Base-by-base conservation (phyloP, 345 rosid genomes). In the Corchorus olitorius region DNA sequence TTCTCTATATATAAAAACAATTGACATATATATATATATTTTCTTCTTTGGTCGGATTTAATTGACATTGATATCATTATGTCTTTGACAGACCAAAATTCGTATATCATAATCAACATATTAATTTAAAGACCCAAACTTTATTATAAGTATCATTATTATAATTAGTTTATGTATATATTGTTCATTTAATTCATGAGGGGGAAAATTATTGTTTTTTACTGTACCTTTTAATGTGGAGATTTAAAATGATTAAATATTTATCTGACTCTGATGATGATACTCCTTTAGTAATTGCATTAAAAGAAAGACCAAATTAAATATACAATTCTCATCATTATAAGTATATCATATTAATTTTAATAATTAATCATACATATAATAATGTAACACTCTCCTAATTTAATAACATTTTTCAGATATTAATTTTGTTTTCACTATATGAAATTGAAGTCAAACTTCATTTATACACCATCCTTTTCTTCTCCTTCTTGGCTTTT, bases 21-120 rank as follows among this genome's bases (percentile, higher is more conserved):
- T 52, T 52, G 64, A 60, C 41, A 33, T 22, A n/a, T n/a, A n/a
- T n/a, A n/a, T n/a, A n/a, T n/a, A n/a, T n/a, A 59, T 59, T 59
- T 59, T 27, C 37, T 22, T 27, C 27, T 60, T 17, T 11, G 17
- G 39, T 60, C 39, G 8, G 39, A 27, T 60, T 60, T 27, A 60
- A 60, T 60, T 60, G 73, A 70, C 19, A 33, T 11, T 10, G 22
- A 34, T 52, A 34, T 70, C n/a, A 50, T 50, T 52, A 17, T 34
- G 45, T 50, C 45, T 52, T 69, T 34, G 20, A 53, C 33, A 11
- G 17, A 70, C 61, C 33, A 70, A 70, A 34, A 17, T 70, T 52
- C 15, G 33, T 35, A 70, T 52, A 70, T 52, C 61, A 70, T 70
- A 35, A 34, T 70, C 33, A 52, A 70, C 45, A 14, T 50, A 34